Base-by-base conservation (phyloP, 2,329 filamentous ascomycete species). In the Neofusicoccum cordaticola region DNA sequence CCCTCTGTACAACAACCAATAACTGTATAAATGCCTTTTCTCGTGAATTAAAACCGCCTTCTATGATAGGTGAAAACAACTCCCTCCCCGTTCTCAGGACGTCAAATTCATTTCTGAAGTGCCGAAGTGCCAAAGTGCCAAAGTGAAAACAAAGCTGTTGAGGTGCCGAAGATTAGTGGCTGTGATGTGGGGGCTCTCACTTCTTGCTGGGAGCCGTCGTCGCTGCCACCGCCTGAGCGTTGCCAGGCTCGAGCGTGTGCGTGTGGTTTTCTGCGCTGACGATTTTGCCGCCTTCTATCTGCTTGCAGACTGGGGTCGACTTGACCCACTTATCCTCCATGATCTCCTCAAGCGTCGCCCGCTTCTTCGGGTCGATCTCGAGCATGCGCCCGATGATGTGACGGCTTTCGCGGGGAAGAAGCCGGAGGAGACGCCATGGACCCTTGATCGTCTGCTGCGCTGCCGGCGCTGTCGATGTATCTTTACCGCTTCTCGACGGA, bases 311-410 rank as follows among this genome's bases (percentile, higher is more conserved):
- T 19, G 90, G 83, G 37, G 91, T 92, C 71, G 90, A 88, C 53
- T 88, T 86, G n/a, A 98, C 88, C 95, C 95, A 99, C 15, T 90
- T 88, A 74, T 99, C 94, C 22, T 88, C 85, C 60, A 97, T 79
- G 17, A 99, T 91, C 72, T 99, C 93, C 27, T 89, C 84, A 82
- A 99, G 90, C 2, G 86, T 91, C 2, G 93, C 94, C 64, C 95
- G 87, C 69, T 90, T 89, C 73, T 87, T 90, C 0, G 93, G 92
- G 71, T 97, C 88, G 58, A 97, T 84, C 72, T 95, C 92, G 41
- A 99, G 85, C 95, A 99, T 99, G 65, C 91, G 86, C 50, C 92
- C 89, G 63, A 99, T 90, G 67, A 99, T 93, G 74, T 94, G 89
- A 60, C 95, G 85, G 68, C 90, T 96, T 78, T 98, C 95, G 66